These are phyloP conservation scores for Fusarium sp. DNA, from an alignment of 2,329 filamentous ascomycete genomes.

Conservation along the genomic window DNA sequence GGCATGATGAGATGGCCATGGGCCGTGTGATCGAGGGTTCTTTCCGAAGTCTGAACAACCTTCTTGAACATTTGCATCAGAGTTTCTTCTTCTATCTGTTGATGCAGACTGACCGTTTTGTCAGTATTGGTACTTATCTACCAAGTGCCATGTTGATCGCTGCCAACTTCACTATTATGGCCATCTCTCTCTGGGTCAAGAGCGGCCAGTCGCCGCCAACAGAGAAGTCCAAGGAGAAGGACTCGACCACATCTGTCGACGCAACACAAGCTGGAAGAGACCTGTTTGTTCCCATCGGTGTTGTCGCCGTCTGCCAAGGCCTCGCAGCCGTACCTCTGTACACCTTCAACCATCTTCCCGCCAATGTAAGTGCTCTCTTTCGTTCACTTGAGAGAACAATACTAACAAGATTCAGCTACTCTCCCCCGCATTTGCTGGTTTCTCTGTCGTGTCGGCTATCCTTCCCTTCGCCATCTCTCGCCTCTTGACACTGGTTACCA, in stretches of 20 bases:
- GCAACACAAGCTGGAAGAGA: conserved; percentile 65
- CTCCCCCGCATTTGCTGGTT: conserved; percentile 67
- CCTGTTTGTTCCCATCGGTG: conserved; percentile 77
- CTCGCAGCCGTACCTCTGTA: conserved; percentile 85
- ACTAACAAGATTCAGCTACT: conserved; percentile 62
- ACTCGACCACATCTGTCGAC: conserved; percentile 47
- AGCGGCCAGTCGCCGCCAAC: conserved; percentile 71
- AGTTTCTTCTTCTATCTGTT: conserved; percentile 99
- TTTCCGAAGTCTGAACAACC: conserved; percentile 93
- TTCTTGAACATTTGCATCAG: conserved; percentile 96
- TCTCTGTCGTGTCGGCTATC: conserved; percentile 65
- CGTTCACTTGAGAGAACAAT: background rate
- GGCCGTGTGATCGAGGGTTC: conserved; percentile 90
- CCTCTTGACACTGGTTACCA: conserved; percentile 63
- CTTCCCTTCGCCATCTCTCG: conserved; percentile 70
- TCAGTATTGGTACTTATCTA: conserved; percentile 97
- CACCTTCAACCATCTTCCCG: conserved; percentile 81
- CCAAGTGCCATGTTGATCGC: conserved; percentile 98
- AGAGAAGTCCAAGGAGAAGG: conserved; percentile 46
- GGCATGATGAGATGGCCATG: conserved; percentile 98
- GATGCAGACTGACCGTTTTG: conserved; percentile 91
- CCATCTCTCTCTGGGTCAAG: conserved; percentile 92
- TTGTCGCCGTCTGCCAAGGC: conserved; percentile 80
- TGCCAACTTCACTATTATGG: conserved; percentile 94
- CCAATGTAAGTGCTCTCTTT: conserved; percentile 65